Conservation (phyloP, 2,329 filamentous ascomycete genomes). For the Phyllosticta citribraziliensis region DNA sequence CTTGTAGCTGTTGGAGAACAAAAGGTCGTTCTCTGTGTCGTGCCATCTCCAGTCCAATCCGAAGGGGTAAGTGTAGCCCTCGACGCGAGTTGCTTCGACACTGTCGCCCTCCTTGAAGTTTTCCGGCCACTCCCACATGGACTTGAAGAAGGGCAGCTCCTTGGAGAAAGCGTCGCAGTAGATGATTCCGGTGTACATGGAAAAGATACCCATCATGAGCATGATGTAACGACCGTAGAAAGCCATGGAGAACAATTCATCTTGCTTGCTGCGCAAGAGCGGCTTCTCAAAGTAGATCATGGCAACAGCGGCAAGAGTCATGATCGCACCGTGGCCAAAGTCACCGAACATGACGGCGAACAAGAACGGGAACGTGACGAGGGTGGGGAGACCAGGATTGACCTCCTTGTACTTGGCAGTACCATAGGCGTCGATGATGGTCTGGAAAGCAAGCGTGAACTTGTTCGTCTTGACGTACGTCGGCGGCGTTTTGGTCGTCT, state of each 20-base stretch:
- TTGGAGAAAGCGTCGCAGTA: conserved; percentile 98
- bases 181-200: conserved; percentile 90
- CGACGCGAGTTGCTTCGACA: conserved; percentile 54
- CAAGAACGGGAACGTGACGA: conserved; percentile 97
- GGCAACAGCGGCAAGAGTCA: conserved; percentile 69
- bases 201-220: conserved; percentile 95
- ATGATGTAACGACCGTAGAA: conserved; percentile 99
- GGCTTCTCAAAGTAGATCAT: conserved; percentile 98
- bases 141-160: conserved; percentile 78
- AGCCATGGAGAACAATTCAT: conserved; percentile 95
- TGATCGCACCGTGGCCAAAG: conserved; percentile 84
- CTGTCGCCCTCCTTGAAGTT: conserved; percentile 55
- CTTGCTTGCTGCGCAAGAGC: conserved; percentile 73
- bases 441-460: conserved; percentile 96
- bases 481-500: conserved; percentile 92
- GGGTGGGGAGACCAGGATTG: conserved; percentile 89
- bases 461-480: conserved; percentile 98
- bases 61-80: conserved; percentile 83
- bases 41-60: conserved; percentile 97
- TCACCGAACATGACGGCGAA: conserved; percentile 99
- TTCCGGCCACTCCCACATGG: conserved; percentile 78
- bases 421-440: conserved; percentile 96
- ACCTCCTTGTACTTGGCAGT: conserved; percentile 96
- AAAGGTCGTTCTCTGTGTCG: conserved; percentile 82
- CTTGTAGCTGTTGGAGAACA: conserved; percentile 98